These are phyloP conservation scores for Trichoderma brevicompactum DNA, from an alignment of 2,329 filamentous ascomycete species.

Conservation along the genomic window DNA sequence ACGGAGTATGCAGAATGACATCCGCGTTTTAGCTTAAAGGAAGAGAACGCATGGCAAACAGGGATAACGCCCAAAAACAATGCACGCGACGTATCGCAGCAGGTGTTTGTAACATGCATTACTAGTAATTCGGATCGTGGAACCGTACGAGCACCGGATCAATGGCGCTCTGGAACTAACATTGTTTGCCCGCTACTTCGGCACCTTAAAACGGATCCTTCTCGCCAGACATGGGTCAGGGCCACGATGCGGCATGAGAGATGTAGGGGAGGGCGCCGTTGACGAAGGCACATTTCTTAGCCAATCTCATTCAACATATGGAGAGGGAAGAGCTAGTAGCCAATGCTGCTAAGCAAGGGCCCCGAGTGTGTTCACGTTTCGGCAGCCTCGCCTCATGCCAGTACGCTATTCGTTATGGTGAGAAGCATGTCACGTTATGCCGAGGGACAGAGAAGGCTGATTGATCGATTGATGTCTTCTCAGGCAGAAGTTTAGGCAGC, in stretches of 20 bases:
- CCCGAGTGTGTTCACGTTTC: neutral
- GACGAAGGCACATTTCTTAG: neutral
- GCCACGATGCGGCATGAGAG: neutral
- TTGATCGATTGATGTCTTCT: neutral
- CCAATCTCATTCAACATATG: neutral
- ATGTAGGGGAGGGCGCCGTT: conserved; percentile 7
- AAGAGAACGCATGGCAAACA: conserved; percentile 16
- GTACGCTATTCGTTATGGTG: neutral
- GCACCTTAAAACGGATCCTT: neutral
- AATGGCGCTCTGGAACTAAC: neutral
- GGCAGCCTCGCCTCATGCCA: neutral
- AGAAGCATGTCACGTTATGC: neutral
- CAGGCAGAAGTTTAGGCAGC: neutral
- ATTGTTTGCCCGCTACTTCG: neutral
- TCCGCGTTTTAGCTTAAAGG: conserved; percentile 10
- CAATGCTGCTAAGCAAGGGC: neutral
- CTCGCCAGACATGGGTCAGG: neutral
- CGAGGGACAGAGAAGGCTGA: neutral
- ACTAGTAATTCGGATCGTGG: neutral
- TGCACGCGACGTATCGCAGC: conserved; percentile 4
- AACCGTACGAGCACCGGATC: neutral
- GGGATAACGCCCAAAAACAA: neutral
- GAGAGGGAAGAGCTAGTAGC: neutral
- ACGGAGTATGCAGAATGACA: conserved; percentile 12
- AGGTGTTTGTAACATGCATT: conserved; percentile 12